Conservation (phyloP, 2,329 filamentous ascomycete species). For the Exophiala xenobiotica region DNA sequence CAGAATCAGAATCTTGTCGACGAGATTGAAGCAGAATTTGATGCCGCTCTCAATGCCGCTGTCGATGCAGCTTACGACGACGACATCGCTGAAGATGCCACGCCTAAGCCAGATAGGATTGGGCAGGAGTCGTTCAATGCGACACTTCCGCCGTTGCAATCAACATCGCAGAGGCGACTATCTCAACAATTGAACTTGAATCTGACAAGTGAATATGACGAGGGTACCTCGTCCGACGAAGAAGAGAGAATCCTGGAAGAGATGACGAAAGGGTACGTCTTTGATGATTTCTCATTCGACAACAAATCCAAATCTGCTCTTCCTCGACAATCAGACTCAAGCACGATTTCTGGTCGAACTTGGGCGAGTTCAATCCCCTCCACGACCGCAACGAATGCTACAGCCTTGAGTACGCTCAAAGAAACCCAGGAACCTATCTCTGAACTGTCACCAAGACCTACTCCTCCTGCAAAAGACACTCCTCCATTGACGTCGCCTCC, state of each 20-base stretch:
- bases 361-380: slow-evolving; percentile 79
- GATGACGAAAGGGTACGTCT: slow-evolving; percentile 77
- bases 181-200: slow-evolving; percentile 26
- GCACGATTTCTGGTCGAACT: slow-evolving; percentile 61
- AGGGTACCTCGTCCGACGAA: slow-evolving; percentile 68
- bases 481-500: slow-evolving; percentile 14
- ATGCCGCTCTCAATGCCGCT: slow-evolving; percentile 89
- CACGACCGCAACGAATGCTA: slow-evolving; percentile 67
- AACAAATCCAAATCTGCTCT: slow-evolving; percentile 65
- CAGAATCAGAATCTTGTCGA: slow-evolving; percentile 21
- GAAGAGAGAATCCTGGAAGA: slow-evolving; percentile 78
- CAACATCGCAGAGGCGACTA: not conserved
- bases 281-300: slow-evolving; percentile 79
- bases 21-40: slow-evolving; percentile 71
- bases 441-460: slow-evolving; percentile 18
- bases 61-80: slow-evolving; percentile 93
- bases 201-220: slow-evolving; percentile 49
- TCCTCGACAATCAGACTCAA: slow-evolving; percentile 79
- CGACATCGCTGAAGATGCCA: slow-evolving; percentile 36
- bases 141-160: slow-evolving; percentile 4
- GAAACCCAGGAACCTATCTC: slow-evolving; percentile 52
- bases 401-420: slow-evolving; percentile 68
- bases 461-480: slow-evolving; percentile 22
- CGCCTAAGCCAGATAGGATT: slow-evolving; percentile 67
- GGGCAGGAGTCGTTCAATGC: slow-evolving; percentile 38